Evolutionary conservation across 352 stramenopile species (phyloP).

Genomic region (Aphanomyces invadans): DNA sequence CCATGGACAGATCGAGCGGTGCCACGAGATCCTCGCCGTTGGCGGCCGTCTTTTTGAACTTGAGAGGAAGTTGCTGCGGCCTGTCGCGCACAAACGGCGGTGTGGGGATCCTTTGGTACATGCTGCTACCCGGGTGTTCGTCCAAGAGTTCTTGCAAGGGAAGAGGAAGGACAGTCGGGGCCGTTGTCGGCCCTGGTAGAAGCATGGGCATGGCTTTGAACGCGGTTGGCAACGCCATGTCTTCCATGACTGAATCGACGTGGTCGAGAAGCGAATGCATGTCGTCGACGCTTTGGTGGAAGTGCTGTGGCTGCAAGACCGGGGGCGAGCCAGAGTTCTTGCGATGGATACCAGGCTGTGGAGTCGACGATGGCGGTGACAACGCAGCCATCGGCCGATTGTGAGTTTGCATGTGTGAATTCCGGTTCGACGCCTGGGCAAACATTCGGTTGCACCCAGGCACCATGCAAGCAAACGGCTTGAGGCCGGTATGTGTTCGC

Average conservation of each 20-base stretch:
- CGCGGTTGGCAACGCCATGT: background rate
- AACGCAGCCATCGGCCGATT: background rate
- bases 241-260: slow-evolving; percentile 4
- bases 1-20: slow-evolving; percentile 14
- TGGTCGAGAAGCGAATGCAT: slow-evolving; percentile 1
- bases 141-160: slow-evolving; percentile 12
- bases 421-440: slow-evolving; percentile 18
- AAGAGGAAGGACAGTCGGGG: background rate
- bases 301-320: background rate
- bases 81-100: slow-evolving; percentile 1
- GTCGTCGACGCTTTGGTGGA: background rate
- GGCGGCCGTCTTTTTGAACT: background rate
- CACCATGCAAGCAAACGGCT: slow-evolving; percentile 83
- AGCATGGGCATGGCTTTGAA: background rate
- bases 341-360: background rate
- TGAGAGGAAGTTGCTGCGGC: background rate
- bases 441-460: slow-evolving; percentile 43
- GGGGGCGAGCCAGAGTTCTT: background rate
- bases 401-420: slow-evolving; percentile 23
- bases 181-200: background rate
- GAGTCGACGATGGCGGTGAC: background rate
- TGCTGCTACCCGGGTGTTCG: background rate
- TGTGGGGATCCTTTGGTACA: background rate
- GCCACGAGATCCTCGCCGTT: background rate
- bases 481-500: slow-evolving; percentile 53